A percentile compares a stretch with the other conserved stretches of the same genome.
Conservation (phyloP, 108 stramenopile species). For the Cyclotella kingstonii region DNA sequence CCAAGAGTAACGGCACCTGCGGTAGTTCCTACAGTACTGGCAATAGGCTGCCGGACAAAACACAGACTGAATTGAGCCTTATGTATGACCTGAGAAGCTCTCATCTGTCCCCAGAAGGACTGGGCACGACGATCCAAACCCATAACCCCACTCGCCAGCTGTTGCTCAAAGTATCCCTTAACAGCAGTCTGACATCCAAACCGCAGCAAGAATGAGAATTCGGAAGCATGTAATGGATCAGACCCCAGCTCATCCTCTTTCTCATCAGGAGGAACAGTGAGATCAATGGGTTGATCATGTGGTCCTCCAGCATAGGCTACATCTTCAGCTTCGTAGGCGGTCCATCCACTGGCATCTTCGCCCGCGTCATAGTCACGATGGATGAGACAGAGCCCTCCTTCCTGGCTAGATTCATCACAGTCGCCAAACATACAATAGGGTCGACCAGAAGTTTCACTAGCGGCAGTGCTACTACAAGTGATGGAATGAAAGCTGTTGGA, state of each 20-base stretch:
- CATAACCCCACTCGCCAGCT: constrained; percentile 94
- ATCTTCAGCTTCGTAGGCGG: constrained; percentile 35
- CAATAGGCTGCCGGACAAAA: constrained; percentile 69
- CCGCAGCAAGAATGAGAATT: constrained; percentile 52
- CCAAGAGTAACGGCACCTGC: constrained; percentile 85
- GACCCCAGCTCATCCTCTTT: neutral
- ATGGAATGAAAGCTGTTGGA: constrained; percentile 28
- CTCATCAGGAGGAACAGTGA: no score
- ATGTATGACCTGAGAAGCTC: constrained; percentile 59
- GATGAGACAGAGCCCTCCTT: constrained; percentile 14
- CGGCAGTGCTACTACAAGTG: neutral
- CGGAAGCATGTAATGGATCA: constrained; percentile 7
- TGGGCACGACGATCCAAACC: constrained; percentile 83
- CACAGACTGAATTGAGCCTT: constrained; percentile 87
- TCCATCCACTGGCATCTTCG: constrained; percentile 24
- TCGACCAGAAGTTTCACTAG: no score
- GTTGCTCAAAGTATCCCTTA: constrained; percentile 78
- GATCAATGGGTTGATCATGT: constrained; percentile 21
- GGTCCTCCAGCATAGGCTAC: constrained; percentile 33
- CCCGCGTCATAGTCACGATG: constrained; percentile 22
- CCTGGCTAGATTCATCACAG: neutral
- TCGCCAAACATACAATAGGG: constrained; percentile 26
- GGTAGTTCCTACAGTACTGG: constrained; percentile 50
- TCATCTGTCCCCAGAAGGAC: constrained; percentile 85
- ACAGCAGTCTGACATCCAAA: constrained; percentile 90